These are phyloP conservation scores for Emmonsiellopsis sp. DNA, from an alignment of 2,329 filamentous ascomycete genomes.

Conservation along the genomic window DNA sequence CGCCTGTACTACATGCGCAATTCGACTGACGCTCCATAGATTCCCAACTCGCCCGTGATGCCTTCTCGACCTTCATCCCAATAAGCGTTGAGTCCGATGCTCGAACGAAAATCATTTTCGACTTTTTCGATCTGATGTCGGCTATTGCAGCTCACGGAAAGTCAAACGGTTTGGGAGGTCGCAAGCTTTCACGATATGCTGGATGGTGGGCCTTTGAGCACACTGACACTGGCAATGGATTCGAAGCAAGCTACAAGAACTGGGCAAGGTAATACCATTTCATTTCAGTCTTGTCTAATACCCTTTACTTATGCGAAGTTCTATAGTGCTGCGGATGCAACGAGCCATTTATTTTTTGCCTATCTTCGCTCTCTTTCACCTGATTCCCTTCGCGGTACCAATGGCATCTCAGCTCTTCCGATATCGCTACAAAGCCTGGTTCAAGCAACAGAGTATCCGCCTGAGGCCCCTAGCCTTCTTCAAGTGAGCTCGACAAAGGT, in stretches of 20 bases:
- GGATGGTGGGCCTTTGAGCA: constrained; percentile 99
- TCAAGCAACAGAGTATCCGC: constrained; percentile 89
- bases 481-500: constrained; percentile 78
- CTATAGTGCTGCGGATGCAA: constrained; percentile 78
- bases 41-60: constrained; percentile 81
- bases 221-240: constrained; percentile 75
- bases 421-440: constrained; percentile 85
- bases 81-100: constrained; percentile 83
- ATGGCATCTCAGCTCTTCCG: constrained; percentile 76
- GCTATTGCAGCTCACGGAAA: constrained; percentile 90
- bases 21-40: constrained; percentile 45
- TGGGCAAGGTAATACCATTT: constrained; percentile 62
- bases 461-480: constrained; percentile 65
- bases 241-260: constrained; percentile 84
- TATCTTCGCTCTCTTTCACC: constrained; percentile 86
- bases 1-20: neutral
- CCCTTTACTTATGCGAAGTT: constrained; percentile 1
- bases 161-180: constrained; percentile 81
- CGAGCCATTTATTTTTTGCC: constrained; percentile 95
- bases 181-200: constrained; percentile 88
- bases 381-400: constrained; percentile 58
- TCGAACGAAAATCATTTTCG: constrained; percentile 80
- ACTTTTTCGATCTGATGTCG: constrained; percentile 90
- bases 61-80: constrained; percentile 93
- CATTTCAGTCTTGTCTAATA: constrained; percentile 4